Evolutionary conservation across 2,329 filamentous ascomycete species (phyloP).

Genomic region (Fusarium musae): DNA sequence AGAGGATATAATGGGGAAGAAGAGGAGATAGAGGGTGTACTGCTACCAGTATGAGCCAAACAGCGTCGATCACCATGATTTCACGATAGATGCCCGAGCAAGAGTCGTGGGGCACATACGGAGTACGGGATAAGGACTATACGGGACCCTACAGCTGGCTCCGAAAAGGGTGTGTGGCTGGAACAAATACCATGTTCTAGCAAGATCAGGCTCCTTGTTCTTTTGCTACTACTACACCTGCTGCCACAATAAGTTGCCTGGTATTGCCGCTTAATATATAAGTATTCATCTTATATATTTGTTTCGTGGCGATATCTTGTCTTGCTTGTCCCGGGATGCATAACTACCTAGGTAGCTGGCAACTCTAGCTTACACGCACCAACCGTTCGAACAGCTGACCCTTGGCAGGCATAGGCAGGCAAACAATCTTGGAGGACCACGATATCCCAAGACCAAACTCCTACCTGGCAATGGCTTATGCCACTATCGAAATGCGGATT

Average conservation of each 20-base stretch:
- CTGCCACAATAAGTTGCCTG: not conserved
- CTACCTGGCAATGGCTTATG: not conserved
- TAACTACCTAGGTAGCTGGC: not conserved
- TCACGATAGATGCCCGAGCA: not conserved
- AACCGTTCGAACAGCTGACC: slow-evolving; percentile 1
- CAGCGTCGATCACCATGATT: not conserved
- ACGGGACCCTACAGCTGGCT: not conserved
- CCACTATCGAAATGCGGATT: not conserved
- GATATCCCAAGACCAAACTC: not conserved
- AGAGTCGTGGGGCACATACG: not conserved
- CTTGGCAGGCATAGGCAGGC: slow-evolving; percentile 3
- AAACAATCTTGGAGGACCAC: slow-evolving; percentile 1
- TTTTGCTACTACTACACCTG: not conserved
- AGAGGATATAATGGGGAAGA: not conserved
- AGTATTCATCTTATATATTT: not conserved
- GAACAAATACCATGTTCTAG: not conserved
- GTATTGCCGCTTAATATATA: not conserved
- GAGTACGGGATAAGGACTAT: not conserved
- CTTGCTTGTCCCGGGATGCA: slow-evolving; percentile 2
- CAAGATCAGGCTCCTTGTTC: not conserved
- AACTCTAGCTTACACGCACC: slow-evolving; percentile 5
- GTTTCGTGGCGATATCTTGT: not conserved
- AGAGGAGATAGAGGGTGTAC: not conserved
- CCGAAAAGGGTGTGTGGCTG: not conserved
- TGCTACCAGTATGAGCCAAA: not conserved